Base-by-base conservation (phyloP, 495 filamentous ascomycete species). In the Saxispiralis lemnorum region DNA sequence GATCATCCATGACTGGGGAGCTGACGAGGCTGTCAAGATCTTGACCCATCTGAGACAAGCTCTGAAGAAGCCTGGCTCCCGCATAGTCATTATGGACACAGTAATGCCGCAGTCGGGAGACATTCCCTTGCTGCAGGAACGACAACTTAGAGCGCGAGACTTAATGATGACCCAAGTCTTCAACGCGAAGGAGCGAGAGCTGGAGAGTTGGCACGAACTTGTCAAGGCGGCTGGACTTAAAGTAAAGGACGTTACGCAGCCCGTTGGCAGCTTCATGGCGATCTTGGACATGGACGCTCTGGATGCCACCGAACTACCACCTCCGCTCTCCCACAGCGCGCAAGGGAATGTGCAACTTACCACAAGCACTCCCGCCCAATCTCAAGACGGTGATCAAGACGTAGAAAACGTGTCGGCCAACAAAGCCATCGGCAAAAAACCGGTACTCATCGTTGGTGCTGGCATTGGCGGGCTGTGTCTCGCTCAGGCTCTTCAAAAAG, bases 401-500 rank as follows among this genome's bases (percentile, higher is more conserved):
- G 40, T 21, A 35, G 35, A 30, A 38, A 31, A 39, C 42, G 36
- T 40, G 44, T 34, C 41, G 42, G 30, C 35, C 43, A 12, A 46
- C 43, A 13, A 46, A 38, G 7, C 17, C 38, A 24, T 36, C 42
- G 16, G 6, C 39, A 42, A 15, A n/a, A 42, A 13, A 13, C 46
- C 44, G 14, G 43, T 78, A 15, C 47, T 78, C 36, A 73, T 78
- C 54, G 58, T 72, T 45, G 75, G 75, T 1, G 75, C 67, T 13
- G 75, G 75, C 15, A 65, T 79, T 45, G 70, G 68, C 18, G 73
- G 75, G 32, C 64, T 76, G 9, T 59, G 70, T 4, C 60, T 79
- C 11, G 75, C 73, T 2, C 75, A 79, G 47, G 65, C 64, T 31
- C 67, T 78, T 28, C 63, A 65, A 39, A 66, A 65, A 35, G 53